These are phyloP conservation scores for Metschnikowia koreensis DNA, from an alignment of 805 yeast genomes.

Conservation along the genomic window DNA sequence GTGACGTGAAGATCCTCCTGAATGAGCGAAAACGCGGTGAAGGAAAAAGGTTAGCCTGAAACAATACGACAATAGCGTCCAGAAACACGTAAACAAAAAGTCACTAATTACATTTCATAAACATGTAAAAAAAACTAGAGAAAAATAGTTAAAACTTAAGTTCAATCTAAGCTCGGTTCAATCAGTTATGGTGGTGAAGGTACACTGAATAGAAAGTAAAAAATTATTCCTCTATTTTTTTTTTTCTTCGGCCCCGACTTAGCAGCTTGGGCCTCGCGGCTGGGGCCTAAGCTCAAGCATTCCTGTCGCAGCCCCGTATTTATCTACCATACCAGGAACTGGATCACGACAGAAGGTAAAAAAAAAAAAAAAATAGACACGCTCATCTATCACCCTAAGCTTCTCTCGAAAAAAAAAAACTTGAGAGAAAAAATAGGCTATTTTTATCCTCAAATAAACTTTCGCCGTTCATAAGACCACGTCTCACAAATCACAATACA, in stretches of 20 bases:
- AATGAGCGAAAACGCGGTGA: background rate
- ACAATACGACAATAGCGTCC: background rate
- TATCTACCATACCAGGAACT: constrained; percentile 9
- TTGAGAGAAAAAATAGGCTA: background rate
- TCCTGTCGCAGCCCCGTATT: background rate
- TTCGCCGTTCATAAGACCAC: no score
- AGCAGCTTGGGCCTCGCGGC: constrained; percentile 1
- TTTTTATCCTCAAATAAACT: background rate
- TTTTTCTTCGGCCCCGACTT: no score
- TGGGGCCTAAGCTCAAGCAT: no score
- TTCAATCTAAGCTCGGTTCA: no score
- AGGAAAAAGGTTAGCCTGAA: background rate
- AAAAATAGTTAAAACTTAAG: no score
- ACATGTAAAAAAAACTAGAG: no score
- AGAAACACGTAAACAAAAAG: background rate
- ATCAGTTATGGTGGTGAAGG: no score
- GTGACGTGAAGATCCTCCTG: background rate
- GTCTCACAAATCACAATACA: no score
- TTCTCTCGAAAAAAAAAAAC: no score
- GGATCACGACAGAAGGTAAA: constrained; percentile 1
- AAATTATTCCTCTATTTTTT: no score
- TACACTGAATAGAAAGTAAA: no score
- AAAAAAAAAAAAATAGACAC: background rate
- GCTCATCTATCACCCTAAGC: background rate
- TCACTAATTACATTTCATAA: no score